These are phyloP conservation scores for Drosera spatulata DNA, from an alignment of 179 eudicot species.

Conservation along the genomic window DNA sequence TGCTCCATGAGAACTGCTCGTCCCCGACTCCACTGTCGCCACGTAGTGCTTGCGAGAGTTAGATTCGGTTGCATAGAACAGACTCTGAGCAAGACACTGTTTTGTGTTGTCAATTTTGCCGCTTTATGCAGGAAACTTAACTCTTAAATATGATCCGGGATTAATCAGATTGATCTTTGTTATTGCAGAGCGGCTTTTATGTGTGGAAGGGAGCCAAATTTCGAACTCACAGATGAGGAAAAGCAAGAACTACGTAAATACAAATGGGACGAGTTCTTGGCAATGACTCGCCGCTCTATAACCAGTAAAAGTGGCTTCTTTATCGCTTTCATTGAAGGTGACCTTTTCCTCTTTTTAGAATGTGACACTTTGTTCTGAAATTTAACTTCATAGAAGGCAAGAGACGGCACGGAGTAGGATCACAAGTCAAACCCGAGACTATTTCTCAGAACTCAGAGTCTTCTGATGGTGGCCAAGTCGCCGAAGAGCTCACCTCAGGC, in stretches of 20 bases:
- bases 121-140: no score
- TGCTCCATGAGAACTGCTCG: no score
- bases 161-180: background rate
- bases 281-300: conserved; percentile 55
- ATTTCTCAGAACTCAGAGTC: conserved; percentile 16
- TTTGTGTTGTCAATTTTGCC: no score
- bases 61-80: no score
- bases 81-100: no score
- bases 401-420: conserved; percentile 20
- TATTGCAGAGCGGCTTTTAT: conserved; percentile 80
- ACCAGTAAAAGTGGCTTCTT: conserved; percentile 48
- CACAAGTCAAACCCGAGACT: conserved; percentile 15
- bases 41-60: no score
- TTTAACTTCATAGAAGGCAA: conserved; percentile 30
- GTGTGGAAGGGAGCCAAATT: conserved; percentile 92
- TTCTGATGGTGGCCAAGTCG: conserved; percentile 32
- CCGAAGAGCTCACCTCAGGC: conserved; percentile 19
- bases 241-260: conserved; percentile 58
- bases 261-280: conserved; percentile 77
- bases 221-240: conserved; percentile 62
- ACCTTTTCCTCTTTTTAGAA: background rate
- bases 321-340: background rate
- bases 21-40: no score
- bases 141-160: no score
- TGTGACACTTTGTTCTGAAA: background rate